These are phyloP conservation scores for Spathaspora passalidarum DNA, from an alignment of 805 yeast genomes.

Conservation along the genomic window DNA sequence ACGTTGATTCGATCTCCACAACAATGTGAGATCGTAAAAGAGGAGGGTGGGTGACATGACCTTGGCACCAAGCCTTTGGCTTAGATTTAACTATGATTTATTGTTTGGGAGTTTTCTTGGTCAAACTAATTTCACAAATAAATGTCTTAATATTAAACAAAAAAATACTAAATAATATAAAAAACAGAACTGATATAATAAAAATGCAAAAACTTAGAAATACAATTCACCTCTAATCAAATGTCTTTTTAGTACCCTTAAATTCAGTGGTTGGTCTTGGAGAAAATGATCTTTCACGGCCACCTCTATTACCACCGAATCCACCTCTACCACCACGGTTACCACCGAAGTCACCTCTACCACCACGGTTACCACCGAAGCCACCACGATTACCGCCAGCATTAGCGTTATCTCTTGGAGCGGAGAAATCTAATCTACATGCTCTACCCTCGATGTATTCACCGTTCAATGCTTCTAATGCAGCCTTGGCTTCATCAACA, in stretches of 20 bases:
- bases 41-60: too few relatives aligned
- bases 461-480: conserved; percentile 85
- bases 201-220: background rate
- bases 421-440: conserved; percentile 90
- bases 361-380: conserved; percentile 40
- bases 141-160: background rate
- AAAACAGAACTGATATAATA: background rate
- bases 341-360: conserved; percentile 36
- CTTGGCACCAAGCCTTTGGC: too few relatives aligned
- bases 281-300: conserved; percentile 51
- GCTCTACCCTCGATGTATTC: conserved; percentile 87
- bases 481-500: conserved; percentile 87
- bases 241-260: conserved; percentile 82
- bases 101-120: too few relatives aligned
- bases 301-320: conserved; percentile 43
- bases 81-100: too few relatives aligned
- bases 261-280: conserved; percentile 65
- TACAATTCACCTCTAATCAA: conserved; percentile 47
- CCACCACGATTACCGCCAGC: conserved; percentile 27
- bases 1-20: too few relatives aligned
- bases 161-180: background rate
- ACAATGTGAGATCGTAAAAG: too few relatives aligned
- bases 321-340: conserved; percentile 34
- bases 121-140: background rate
- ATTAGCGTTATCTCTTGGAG: conserved; percentile 67